Conservation (phyloP, 192 early-diverging fungal species). For the Linnemannia zychae region DNA sequence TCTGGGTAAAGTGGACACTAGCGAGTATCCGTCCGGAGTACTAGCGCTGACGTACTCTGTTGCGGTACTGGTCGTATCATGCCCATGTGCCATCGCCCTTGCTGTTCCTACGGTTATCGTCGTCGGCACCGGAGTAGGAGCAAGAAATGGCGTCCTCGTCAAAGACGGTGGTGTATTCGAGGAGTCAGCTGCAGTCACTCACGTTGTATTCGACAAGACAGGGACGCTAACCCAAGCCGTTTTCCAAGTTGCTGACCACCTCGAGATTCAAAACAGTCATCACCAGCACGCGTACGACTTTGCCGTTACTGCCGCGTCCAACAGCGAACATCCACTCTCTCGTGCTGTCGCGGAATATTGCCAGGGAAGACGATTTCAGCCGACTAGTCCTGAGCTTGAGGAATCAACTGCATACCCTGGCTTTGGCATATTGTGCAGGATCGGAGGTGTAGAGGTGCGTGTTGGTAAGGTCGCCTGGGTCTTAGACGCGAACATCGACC, state of each 20-base stretch:
- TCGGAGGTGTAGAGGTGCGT: background rate
- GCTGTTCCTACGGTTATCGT: slow-evolving; percentile 77
- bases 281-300: background rate
- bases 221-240: slow-evolving; percentile 78
- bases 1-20: slow-evolving; percentile 29
- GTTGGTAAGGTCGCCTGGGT: slow-evolving; percentile 10
- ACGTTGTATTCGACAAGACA: slow-evolving; percentile 85
- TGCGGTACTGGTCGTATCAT: slow-evolving; percentile 74
- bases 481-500: background rate
- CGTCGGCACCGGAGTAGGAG: slow-evolving; percentile 76
- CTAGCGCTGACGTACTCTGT: slow-evolving; percentile 67
- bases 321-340: slow-evolving; percentile 78
- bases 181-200: slow-evolving; percentile 61
- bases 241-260: slow-evolving; percentile 62
- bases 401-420: slow-evolving; percentile 16
- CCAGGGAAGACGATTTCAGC: background rate
- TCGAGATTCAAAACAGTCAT: background rate
- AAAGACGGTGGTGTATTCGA: slow-evolving; percentile 84
- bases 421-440: background rate
- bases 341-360: slow-evolving; percentile 55
- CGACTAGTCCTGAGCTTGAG: background rate
- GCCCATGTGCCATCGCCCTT: slow-evolving; percentile 76
- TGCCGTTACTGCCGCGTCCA: slow-evolving; percentile 28
- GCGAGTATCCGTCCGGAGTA: slow-evolving; percentile 49
- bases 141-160: slow-evolving; percentile 68